These are phyloP conservation scores for Phytopythium sindhum DNA, from an alignment of 352 stramenopile species.

Conservation along the genomic window DNA sequence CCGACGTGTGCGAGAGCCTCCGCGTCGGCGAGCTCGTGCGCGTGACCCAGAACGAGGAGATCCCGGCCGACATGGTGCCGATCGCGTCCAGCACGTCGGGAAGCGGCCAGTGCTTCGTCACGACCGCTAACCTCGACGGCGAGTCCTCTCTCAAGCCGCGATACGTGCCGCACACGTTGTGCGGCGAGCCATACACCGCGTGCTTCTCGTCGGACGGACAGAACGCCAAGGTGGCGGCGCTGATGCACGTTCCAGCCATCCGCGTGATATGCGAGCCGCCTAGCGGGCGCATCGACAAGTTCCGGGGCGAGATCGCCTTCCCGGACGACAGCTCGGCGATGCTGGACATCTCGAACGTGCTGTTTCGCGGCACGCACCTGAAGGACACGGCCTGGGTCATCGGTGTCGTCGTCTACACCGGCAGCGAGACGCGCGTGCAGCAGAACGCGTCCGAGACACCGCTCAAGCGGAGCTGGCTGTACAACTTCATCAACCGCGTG, in stretches of 20 bases:
- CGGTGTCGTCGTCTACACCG: slow-evolving; percentile 84
- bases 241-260: slow-evolving; percentile 13
- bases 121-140: slow-evolving; percentile 86
- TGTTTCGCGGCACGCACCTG: slow-evolving; percentile 67
- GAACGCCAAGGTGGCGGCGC: slow-evolving; percentile 9
- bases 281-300: slow-evolving; percentile 71
- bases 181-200: slow-evolving; percentile 10
- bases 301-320: slow-evolving; percentile 63
- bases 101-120: slow-evolving; percentile 75
- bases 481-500: slow-evolving; percentile 78
- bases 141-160: slow-evolving; percentile 87
- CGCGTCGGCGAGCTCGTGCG: slow-evolving; percentile 76
- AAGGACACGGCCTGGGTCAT: slow-evolving; percentile 71
- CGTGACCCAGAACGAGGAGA: slow-evolving; percentile 63
- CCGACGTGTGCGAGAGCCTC: slow-evolving; percentile 43
- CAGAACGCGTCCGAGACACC: slow-evolving; percentile 74
- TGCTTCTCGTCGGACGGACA: slow-evolving; percentile 30
- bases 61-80: slow-evolving; percentile 72
- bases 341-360: slow-evolving; percentile 64
- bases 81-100: slow-evolving; percentile 38
- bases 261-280: slow-evolving; percentile 44
- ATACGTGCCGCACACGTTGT: slow-evolving; percentile 45
- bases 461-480: slow-evolving; percentile 72
- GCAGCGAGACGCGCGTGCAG: slow-evolving; percentile 83
- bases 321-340: slow-evolving; percentile 16